phyloP scores from a whole-genome alignment of 352 stramenopile genomes.

The Pythium pectinolyticum region DNA sequence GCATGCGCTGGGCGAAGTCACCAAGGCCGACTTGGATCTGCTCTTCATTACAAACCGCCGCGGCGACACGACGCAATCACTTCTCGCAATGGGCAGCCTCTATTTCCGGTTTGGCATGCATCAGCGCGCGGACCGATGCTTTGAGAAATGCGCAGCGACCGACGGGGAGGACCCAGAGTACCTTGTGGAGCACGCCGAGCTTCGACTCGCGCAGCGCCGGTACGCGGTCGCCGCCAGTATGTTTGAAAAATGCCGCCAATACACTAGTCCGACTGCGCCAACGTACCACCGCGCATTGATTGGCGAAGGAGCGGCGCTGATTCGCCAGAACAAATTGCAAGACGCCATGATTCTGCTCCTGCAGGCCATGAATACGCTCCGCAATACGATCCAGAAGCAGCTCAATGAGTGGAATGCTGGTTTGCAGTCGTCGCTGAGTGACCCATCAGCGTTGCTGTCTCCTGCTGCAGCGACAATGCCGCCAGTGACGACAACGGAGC shows the following conservation, averaged over 20 bases:
- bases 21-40: conserved; percentile 38
- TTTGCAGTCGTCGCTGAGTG: neutral
- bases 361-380: conserved; percentile 41
- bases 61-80: conserved; percentile 27
- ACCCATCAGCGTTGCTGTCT: neutral
- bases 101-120: conserved; percentile 58
- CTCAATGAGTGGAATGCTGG: neutral
- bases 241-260: conserved; percentile 41
- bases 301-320: conserved; percentile 39
- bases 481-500: conserved; percentile 13
- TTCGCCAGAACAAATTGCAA: conserved; percentile 46
- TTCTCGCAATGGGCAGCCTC: conserved; percentile 52
- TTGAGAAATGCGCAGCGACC: conserved; percentile 36
- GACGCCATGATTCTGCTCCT: conserved; percentile 40
- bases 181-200: conserved; percentile 46
- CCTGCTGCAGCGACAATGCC: neutral
- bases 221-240: conserved; percentile 31
- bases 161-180: conserved; percentile 43
- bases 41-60: conserved; percentile 43
- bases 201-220: conserved; percentile 48
- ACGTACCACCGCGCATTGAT: conserved; percentile 49
- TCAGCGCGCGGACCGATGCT: conserved; percentile 47
- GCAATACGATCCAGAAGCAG: conserved; percentile 22
- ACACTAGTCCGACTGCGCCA: conserved; percentile 27
- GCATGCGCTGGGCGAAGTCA: conserved; percentile 22